Base-by-base conservation (phyloP, 1,284 basidiomycete species). In the Omphalotus olearius region DNA sequence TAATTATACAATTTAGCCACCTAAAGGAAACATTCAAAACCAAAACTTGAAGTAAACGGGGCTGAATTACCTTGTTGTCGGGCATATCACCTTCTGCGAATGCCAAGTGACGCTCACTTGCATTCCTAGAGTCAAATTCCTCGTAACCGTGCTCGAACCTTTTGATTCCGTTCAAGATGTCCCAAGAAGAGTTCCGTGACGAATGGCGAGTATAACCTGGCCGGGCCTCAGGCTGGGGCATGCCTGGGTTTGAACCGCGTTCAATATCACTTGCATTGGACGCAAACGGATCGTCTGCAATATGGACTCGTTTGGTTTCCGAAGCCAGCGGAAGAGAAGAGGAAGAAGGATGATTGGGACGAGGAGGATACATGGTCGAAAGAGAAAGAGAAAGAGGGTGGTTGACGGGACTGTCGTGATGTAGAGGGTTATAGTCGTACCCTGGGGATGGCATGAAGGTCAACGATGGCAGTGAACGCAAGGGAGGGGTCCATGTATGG, bases 61-160 rank as follows among this genome's bases (percentile, higher is more conserved):
- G 7, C 4, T 17, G 36, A 59, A 60, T 53, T 57, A 79, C 82
- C 63, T 71, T 75, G 59, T 76, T 78, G 40, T 76, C 73, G 1
- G 82, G 80, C 11, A 79, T 57, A 62, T 86, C 83, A n/a, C 83
- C 82, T 47, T 84, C 79, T 25, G 82, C 82, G 60, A 79, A 82
- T 14, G 69, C 73, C 14, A 85, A 68, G 59, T 84, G 78, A 23
- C 68, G 59, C 56, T 80, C 65, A 57, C 68, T 77, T 35, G 79
- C 78, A 56, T 80, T 75, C 38, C 76, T 66, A n/a, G 78, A 58
- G 56, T 83, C 80, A 59, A 82, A 82, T 57, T 79, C 74, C 59
- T 82, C 76, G 57, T 80, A 82, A n/a, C 72, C 72, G 51, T 78
- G 69, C 59, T 81, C 79, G 38, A 77, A 67, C 64, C 72, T 80